Evolutionary conservation across 495 filamentous ascomycete species (phyloP).

Genomic region (Xylaria scruposa): DNA sequence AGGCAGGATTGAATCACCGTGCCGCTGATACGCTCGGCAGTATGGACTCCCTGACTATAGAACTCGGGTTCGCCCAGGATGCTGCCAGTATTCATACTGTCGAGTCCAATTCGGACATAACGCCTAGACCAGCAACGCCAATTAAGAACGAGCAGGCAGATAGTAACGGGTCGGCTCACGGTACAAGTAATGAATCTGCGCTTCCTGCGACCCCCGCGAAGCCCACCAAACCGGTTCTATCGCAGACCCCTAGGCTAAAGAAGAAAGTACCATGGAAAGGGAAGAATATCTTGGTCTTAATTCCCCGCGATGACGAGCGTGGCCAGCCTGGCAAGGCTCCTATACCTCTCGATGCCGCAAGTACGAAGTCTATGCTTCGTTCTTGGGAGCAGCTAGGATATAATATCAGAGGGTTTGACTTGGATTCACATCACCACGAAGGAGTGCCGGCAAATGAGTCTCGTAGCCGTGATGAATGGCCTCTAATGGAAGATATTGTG

Average conservation of each 20-base stretch:
- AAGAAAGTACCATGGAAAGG: conserved; percentile 71
- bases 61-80: conserved; percentile 39
- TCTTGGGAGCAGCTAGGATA: conserved; percentile 80
- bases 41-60: conserved; percentile 47
- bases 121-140: conserved; percentile 39
- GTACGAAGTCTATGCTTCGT: conserved; percentile 69
- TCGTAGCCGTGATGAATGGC: conserved; percentile 77
- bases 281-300: conserved; percentile 73
- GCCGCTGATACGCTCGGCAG: conserved; percentile 37
- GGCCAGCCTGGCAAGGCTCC: conserved; percentile 64
- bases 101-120: conserved; percentile 35
- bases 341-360: conserved; percentile 63
- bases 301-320: conserved; percentile 73
- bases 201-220: conserved; percentile 48
- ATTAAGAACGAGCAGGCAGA: conserved; percentile 28
- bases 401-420: conserved; percentile 72
- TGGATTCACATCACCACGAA: conserved; percentile 46
- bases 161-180: conserved; percentile 35
- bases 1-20: conserved; percentile 61
- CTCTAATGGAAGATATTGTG: conserved; percentile 65
- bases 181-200: conserved; percentile 50
- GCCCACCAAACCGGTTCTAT: conserved; percentile 37
- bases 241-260: conserved; percentile 53
- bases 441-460: conserved; percentile 43
- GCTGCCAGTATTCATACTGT: conserved; percentile 39